Evolutionary conservation across 306 rosid species (phyloP), one percentile per base, ranked within the genome.

Genomic region (Albizia julibrissin): DNA sequence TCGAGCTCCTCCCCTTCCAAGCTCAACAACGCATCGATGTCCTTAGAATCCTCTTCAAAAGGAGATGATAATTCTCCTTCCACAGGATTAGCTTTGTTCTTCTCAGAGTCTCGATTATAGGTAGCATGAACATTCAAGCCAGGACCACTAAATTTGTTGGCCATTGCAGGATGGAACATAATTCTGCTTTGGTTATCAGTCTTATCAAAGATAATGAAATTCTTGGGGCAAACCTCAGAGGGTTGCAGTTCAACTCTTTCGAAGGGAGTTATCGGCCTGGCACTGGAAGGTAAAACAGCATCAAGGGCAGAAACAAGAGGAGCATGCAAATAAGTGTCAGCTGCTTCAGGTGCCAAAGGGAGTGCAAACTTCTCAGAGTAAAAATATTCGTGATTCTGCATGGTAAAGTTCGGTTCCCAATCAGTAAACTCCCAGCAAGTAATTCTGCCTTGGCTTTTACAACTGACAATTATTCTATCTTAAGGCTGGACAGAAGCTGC

Each of bases 1-100:
- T 89, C 92, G 72, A 84, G 75, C 40, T 91, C 98, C 39, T 93
- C 90, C 43, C 81, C 87, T 83, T 92, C 98, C 84, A 91, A 86
- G 92, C 98, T 95, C 91, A 95, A 70, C 86, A 95, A 78, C 39
- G 98, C 98, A 85, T 93, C 93, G 18, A 95, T 95, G 81, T 90
- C 98, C 75, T 85, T 87, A 47, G 94, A 82, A 78, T 95, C 97
- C 85, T 93, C 98, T 79, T 87, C 88, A 52, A 90, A 80, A 74
- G 91, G 75, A 81, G 98, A 87, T 1, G 93, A 87, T 72, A 76
- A 59, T 62, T 91, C 95, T 81, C 77, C 87, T 69, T 88, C 90
- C 21, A 81, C 86, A 62, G 77, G 85, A 44, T 74, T 83, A 10
- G 59, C 80, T 67, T 88, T 85, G 16, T 81, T 84, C 40, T 74